Base-by-base conservation (phyloP, 805 yeast species). In the Cyberlindnera meyerae region DNA sequence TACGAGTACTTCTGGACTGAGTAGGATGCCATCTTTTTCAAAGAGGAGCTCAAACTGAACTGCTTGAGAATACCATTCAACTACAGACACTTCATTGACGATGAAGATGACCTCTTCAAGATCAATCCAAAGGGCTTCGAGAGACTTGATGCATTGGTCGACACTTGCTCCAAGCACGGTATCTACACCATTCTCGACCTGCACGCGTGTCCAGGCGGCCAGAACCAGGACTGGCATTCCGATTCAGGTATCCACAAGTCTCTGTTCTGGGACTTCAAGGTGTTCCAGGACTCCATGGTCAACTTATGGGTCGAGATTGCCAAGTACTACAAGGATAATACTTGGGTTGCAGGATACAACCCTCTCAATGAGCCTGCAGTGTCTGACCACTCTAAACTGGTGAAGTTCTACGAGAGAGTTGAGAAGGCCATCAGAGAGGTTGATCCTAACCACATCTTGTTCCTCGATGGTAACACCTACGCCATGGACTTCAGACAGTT, bases 1-100 rank as follows among this genome's bases (percentile, higher is more conserved):
- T 70, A 70, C 45, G 75, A 72, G 40, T 71, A 71, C 51, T 72
- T 70, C 54, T 72, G 74, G 73, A 70, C 74, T 18, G 75, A 67
- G 34, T 40, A 55, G 29, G 77, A 71, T 51, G 75, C 77, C 24
- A 56, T 59, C 36, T 70, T 71, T 49, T 69, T 64, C 53, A 55
- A 54, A 27, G 55, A 61, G 12, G 49, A 46, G 24, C 55, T 68
- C 36, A 65, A 65, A 22, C 58, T 71, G 47, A 72, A 71, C 52
- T 65, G 71, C 46, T 49, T 71, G 40, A 57, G 77, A 47, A 64
- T 72, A 42, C 76, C 77, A 6, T 69, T 72, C 63, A 72, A 71
- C 49, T 70, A 71, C 53, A 60, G 71, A 32, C 77, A 71, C 45
- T 70, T 71, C 51, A 33, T 70, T 20, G 67, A 71, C 39, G 72